Percentiles rank a stretch among this genome's conserved stretches.
Evolutionary conservation across 129 eudicot species (phyloP).

Genomic region (Arctium minus): DNA sequence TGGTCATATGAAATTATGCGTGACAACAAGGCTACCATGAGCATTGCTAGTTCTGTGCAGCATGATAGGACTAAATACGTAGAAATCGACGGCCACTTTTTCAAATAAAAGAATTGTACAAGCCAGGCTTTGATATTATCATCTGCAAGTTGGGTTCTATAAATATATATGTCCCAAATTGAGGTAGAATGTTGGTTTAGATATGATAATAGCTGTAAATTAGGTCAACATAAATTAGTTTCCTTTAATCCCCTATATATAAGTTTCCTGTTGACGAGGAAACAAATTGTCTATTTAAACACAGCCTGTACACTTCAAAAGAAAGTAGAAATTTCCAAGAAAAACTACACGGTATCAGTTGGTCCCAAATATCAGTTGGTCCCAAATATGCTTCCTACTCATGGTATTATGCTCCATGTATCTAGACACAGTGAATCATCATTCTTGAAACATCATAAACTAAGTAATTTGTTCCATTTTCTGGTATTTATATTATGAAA

Average conservation of each 20-base stretch:
- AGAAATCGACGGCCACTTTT: background rate
- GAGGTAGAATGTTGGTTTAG: background rate
- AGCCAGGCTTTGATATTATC: background rate
- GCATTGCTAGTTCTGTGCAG: background rate
- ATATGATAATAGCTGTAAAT: background rate
- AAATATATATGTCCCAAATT: background rate
- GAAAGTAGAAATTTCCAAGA: background rate
- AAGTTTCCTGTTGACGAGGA: background rate
- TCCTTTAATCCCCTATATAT: background rate
- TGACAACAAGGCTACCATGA: background rate
- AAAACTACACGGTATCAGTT: background rate
- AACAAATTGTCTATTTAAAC: background rate
- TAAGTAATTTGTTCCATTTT: background rate
- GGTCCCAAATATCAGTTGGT: background rate
- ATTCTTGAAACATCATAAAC: background rate
- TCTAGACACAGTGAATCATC: background rate
- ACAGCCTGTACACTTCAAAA: background rate
- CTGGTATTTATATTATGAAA: background rate
- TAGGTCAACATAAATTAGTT: background rate
- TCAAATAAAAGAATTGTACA: background rate
- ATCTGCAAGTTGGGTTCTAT: background rate
- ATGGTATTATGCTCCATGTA: background rate
- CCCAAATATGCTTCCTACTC: background rate
- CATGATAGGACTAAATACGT: background rate
- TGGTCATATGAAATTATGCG: background rate